Conservation (phyloP, 352 stramenopile species). For the Aphanomyces stellatus region DNA sequence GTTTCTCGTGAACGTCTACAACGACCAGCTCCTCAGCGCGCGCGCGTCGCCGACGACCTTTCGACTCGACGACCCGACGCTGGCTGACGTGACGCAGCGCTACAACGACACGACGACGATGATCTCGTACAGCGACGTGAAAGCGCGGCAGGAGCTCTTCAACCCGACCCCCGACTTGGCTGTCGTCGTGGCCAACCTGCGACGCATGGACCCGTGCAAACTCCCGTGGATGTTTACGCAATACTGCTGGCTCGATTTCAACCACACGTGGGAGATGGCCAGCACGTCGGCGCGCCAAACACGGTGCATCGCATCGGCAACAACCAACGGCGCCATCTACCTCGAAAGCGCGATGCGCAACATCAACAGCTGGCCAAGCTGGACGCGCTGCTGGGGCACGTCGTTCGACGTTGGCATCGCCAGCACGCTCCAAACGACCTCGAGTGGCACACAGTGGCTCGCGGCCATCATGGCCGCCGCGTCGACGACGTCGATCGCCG, state of each 20-base stretch:
- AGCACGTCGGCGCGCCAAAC: not conserved
- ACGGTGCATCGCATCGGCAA: not conserved
- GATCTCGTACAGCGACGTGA: not conserved
- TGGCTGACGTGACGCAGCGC: not conserved
- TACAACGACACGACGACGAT: not conserved
- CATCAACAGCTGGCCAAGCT: not conserved
- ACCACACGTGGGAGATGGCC: not conserved
- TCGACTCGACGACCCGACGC: not conserved
- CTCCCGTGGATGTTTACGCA: constrained; percentile 18
- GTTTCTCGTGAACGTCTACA: constrained; percentile 14
- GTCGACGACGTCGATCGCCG: not conserved
- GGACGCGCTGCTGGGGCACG: not conserved
- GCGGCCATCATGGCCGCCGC: not conserved
- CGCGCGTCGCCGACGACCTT: not conserved
- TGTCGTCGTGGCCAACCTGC: not conserved
- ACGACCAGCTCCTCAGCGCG: not conserved
- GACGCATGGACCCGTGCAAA: not conserved
- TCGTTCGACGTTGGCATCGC: constrained; percentile 5
- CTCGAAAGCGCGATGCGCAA: constrained; percentile 6
- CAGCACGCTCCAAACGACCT: not conserved
- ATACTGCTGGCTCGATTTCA: constrained; percentile 16
- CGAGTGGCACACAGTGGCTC: not conserved
- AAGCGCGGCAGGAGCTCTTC: not conserved
- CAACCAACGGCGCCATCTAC: constrained; percentile 7
- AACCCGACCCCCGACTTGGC: not conserved